Base-by-base conservation (phyloP, 2,329 filamentous ascomycete genomes). In the Stagonosporopsis tanaceti region DNA sequence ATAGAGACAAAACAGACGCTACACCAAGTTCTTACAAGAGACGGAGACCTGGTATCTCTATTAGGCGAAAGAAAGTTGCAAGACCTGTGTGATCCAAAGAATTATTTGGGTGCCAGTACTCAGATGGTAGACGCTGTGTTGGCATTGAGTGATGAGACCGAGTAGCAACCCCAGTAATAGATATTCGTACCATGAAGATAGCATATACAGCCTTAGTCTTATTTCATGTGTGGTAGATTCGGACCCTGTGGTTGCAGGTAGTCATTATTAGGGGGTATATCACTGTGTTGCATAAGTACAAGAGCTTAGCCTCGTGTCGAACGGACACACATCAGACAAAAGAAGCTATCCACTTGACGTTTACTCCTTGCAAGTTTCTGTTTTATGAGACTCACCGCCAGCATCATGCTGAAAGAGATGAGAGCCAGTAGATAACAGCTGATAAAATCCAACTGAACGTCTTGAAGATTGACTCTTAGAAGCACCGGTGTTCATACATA, bases 31-130 rank as follows among this genome's bases (percentile, higher is more conserved):
- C 45, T 47, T 38, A 12, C 27, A 32, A 37, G 45, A 38, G 32
- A 47, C 17, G 11, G 12, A 75, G 76, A 17, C 60, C 73, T 8
- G 76, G 80, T 42, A 77, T 84, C 14, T 79, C 73, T 1, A 6
- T 32, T 47, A n/a, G 45, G 45, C 22, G 67, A 66, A 4, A 77
- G 80, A 51, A 74, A 84, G 38, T 74, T 80, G 34, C 75, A 76
- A 35, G 71, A 81, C 30, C 77, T 83, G 28, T 85, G 84, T 70
- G 86, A 90, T 64, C 81, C 81, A 1, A 76, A 77, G 24, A 82
- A 81, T 40, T 84, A 84, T 61, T 61, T 76, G 9, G 73, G 72
- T 11, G 74, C 71, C 15, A 73, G 73, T 47, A 69, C 67, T 22
- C 60, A 74, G 6, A 76, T 76, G 73, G 69, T 74, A 12, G 72